Percentiles rank a stretch among this genome's conserved stretches.
These are phyloP conservation scores for Pythium diclinum DNA, from an alignment of 352 stramenopile genomes.

Conservation along the genomic window DNA sequence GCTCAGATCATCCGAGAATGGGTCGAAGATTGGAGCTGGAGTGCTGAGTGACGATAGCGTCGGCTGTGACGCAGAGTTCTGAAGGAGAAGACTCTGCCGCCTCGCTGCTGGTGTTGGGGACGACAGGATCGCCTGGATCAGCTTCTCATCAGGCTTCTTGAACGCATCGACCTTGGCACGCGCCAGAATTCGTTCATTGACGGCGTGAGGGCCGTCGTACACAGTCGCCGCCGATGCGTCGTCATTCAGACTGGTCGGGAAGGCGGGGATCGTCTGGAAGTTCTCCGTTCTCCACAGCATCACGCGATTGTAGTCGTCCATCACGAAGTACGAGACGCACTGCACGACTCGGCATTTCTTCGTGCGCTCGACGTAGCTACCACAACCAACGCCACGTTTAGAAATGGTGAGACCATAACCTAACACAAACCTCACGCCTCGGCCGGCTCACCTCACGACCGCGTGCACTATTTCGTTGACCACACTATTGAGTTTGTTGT, in stretches of 20 bases:
- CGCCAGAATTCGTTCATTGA: constrained; percentile 60
- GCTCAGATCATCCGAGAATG: constrained; percentile 30
- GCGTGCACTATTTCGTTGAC: constrained; percentile 46
- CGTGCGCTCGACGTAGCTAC: constrained; percentile 53
- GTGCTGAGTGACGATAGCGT: constrained; percentile 19
- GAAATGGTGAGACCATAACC: neutral
- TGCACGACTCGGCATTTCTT: constrained; percentile 63
- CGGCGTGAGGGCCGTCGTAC: constrained; percentile 56
- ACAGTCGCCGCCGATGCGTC: neutral
- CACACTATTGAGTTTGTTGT: constrained; percentile 48
- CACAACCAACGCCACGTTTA: neutral
- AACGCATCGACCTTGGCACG: constrained; percentile 50
- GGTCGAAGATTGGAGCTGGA: constrained; percentile 25
- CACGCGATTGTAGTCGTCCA: constrained; percentile 48
- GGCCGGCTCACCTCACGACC: constrained; percentile 32
- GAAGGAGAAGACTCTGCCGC: constrained; percentile 31
- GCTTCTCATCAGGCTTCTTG: constrained; percentile 49
- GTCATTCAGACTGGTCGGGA: constrained; percentile 1
- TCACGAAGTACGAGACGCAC: constrained; percentile 54
- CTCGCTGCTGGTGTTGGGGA: constrained; percentile 40
- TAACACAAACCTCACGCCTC: neutral
- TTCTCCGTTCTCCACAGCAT: constrained; percentile 54
- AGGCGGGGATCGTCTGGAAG: constrained; percentile 47
- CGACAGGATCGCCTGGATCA: constrained; percentile 72
- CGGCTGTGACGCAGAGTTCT: constrained; percentile 32